These are phyloP conservation scores for Isoetes taiwanensis DNA, from an alignment of 75 land plant species.

Conservation along the genomic window DNA sequence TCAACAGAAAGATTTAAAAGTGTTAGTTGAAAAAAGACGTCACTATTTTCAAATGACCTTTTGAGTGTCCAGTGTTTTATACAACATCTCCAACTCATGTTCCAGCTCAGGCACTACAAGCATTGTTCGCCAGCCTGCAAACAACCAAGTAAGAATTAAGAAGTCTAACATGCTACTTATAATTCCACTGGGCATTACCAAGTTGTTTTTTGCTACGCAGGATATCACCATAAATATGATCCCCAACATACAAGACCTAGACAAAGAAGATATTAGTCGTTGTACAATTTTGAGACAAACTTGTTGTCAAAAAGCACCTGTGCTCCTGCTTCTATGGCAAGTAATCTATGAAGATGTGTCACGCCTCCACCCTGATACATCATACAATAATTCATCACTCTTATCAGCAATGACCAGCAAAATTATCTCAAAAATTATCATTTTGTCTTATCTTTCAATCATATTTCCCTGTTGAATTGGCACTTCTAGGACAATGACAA, in stretches of 20 bases:
- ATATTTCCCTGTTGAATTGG: background rate
- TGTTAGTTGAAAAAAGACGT: background rate
- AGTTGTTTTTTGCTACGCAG: conserved; percentile 94
- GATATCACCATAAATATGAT: conserved; percentile 98
- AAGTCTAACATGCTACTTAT: background rate
- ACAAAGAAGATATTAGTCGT: background rate
- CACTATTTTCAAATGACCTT: conserved; percentile 34
- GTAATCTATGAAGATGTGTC: conserved; percentile 81
- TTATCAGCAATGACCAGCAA: background rate
- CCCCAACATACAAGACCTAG: conserved; percentile 97
- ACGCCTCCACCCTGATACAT: conserved; percentile 79
- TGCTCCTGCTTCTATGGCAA: conserved; percentile 81
- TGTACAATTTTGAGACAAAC: background rate
- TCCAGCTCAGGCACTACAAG: conserved; percentile 98
- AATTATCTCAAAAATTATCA: background rate
- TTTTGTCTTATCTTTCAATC: background rate
- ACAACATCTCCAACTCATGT: conserved; percentile 64
- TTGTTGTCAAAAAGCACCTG: conserved; percentile 39
- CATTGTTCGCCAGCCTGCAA: conserved; percentile 97
- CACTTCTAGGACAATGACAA: background rate
- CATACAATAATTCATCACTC: background rate
- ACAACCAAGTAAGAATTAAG: background rate
- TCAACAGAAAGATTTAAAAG: background rate
- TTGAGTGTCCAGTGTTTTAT: conserved; percentile 35
- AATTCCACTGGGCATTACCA: conserved; percentile 34